A percentile compares a stretch with the other conserved stretches of the same genome.
Conservation (phyloP, 1,139 yeast species). For the Citeromyces hawaiiensis region DNA sequence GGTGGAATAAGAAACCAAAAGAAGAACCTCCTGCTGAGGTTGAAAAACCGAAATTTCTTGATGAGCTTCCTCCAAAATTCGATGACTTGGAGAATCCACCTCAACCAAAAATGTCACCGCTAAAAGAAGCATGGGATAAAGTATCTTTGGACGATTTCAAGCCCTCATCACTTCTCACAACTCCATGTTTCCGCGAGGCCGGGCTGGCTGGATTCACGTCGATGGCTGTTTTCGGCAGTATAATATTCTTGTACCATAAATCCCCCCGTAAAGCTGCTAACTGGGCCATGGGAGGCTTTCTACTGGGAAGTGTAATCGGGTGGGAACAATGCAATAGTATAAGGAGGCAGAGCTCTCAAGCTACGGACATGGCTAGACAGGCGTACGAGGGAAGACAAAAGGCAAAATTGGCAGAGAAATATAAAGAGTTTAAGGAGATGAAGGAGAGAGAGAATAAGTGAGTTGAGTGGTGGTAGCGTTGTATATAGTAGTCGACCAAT, state of each 20-base stretch:
- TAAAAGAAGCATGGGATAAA: conserved; percentile 18
- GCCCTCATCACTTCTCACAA: conserved; percentile 35
- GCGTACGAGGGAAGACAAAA: conserved; percentile 14
- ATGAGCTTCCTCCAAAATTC: conserved; percentile 16
- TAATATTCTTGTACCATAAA: conserved; percentile 58
- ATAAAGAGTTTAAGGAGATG: conserved; percentile 2
- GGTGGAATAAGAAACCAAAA: conserved; percentile 1
- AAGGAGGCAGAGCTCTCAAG: conserved; percentile 47
- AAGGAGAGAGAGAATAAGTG: conserved; percentile 3
- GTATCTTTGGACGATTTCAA: conserved; percentile 38
- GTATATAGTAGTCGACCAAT: too few relatives aligned
- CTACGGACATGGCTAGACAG: conserved; percentile 49
- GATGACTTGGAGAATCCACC: conserved; percentile 4
- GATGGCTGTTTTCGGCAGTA: conserved; percentile 68
- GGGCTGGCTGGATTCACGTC: conserved; percentile 78
- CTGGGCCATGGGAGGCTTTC: conserved; percentile 77
- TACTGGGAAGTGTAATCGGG: conserved; percentile 69
- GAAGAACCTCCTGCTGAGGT: conserved; percentile 2
- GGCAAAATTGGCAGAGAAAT: conserved; percentile 5
- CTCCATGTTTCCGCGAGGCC: conserved; percentile 88
- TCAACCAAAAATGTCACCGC: conserved; percentile 9
- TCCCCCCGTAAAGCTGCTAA: conserved; percentile 50
- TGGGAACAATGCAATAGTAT: conserved; percentile 88
- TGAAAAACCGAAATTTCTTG: conserved; percentile 12
- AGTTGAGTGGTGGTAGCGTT: too few relatives aligned